Base-by-base conservation (phyloP, 1,284 basidiomycete genomes). In the Veloboletus limbatus region DNA sequence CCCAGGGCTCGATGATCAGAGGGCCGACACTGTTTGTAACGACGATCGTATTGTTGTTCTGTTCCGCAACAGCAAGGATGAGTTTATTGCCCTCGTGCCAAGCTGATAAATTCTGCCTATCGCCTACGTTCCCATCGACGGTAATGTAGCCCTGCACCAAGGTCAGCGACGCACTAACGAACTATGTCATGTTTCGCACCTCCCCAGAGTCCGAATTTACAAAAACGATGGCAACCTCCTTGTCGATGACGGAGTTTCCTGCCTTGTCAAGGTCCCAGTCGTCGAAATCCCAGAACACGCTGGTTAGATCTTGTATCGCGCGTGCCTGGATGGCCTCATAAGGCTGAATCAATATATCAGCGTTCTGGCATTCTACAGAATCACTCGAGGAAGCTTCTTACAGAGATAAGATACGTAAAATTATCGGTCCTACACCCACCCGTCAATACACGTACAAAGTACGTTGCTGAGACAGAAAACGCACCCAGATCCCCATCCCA, bases 401-500 rank as follows among this genome's bases (percentile, higher is more conserved):
- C 70, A 13, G 69, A 66, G 18, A 70, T 46, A 13, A 73, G 61
- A 43, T 73, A 73, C 10, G 34, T 35, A 20, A 35, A 35, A 22
- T 35, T 35, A 21, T 35, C 34, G 21, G 21, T 35, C 10, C 34
- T 35, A 13, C 13, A n/a, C 36, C 14, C 35, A 16, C n/a, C 22
- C 20, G 13, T 40, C 13, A 28, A 17, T 7, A 40, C 18, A 16
- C 20, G 6, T 8, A 17, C n/a, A n/a, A n/a, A n/a, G n/a, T n/a
- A n/a, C n/a, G n/a, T n/a, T n/a, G n/a, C n/a, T n/a, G n/a, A n/a
- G n/a, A n/a, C n/a, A n/a, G n/a, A n/a, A n/a, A 13, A 45, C 62
- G 18, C 43, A 71, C 51, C 82, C 83, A 17, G 75, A 77, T 21
- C 80, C 82, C 82, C 82, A 85, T 6, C 82, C 83, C 69, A 79